phyloP scores from a whole-genome alignment of 148 eudicot genomes.

The Rhododendron griersonianum region DNA sequence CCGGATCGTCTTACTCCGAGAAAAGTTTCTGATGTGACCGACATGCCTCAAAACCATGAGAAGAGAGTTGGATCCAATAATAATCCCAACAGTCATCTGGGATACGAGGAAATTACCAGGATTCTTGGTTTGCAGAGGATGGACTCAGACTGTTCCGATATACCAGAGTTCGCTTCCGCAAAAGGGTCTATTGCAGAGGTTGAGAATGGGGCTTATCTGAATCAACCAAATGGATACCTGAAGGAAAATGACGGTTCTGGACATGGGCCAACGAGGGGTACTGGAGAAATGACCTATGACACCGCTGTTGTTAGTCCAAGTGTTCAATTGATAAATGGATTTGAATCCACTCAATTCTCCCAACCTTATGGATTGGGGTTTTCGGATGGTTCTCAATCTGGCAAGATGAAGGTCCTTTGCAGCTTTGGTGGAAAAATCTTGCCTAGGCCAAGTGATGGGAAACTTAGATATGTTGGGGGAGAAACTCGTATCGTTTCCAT shows the following conservation, averaged over 20 bases:
- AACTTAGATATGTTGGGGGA: constrained; percentile 93
- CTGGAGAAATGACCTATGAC: constrained; percentile 22
- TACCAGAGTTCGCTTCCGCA: constrained; percentile 49
- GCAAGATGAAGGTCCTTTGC: constrained; percentile 80
- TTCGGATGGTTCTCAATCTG: constrained; percentile 53
- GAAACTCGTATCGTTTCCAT: constrained; percentile 84
- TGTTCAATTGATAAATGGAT: constrained; percentile 33
- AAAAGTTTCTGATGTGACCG: constrained; percentile 23
- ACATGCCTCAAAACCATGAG: constrained; percentile 33
- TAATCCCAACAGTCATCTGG: constrained; percentile 36
- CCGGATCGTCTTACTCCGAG: constrained; percentile 49
- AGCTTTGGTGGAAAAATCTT: constrained; percentile 91
- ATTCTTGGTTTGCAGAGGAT: constrained; percentile 61
- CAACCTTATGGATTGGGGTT: constrained; percentile 37
- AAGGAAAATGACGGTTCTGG: constrained; percentile 30
- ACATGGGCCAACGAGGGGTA: constrained; percentile 29
- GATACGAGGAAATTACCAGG: constrained; percentile 59
- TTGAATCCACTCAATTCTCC: constrained; percentile 33
- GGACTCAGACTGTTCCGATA: constrained; percentile 71
- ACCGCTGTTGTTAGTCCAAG: constrained; percentile 26
- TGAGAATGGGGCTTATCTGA: constrained; percentile 31
- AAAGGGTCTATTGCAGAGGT: constrained; percentile 42
- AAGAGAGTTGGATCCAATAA: constrained; percentile 30
- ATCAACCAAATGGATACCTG: constrained; percentile 19
- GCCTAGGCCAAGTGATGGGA: constrained; percentile 90